phyloP scores from a whole-genome alignment of 352 stramenopile genomes.

The Phytopythium oedochilum region DNA sequence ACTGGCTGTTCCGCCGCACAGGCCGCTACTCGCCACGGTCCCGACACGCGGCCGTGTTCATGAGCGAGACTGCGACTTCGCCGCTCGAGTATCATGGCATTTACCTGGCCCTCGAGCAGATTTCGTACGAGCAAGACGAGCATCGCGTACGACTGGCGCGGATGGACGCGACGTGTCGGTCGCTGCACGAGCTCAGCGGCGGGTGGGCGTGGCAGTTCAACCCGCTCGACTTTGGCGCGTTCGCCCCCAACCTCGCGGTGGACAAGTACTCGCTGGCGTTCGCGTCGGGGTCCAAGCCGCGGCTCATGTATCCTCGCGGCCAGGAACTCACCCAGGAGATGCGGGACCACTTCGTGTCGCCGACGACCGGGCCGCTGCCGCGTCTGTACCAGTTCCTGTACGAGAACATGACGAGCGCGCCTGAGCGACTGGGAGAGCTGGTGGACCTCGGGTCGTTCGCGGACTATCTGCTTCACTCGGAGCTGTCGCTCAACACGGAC shows the following conservation, averaged over 20 bases:
- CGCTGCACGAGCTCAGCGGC: slow-evolving; percentile 23
- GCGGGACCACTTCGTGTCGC: slow-evolving; percentile 31
- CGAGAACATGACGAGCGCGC: slow-evolving; percentile 23
- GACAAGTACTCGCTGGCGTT: slow-evolving; percentile 33
- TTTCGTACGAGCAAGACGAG: slow-evolving; percentile 42
- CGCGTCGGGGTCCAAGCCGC: slow-evolving; percentile 18
- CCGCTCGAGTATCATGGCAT: slow-evolving; percentile 32
- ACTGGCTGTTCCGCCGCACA: slow-evolving; percentile 47
- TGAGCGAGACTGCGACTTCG: slow-evolving; percentile 19
- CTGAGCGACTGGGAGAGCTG: slow-evolving; percentile 10
- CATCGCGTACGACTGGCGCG: slow-evolving; percentile 42
- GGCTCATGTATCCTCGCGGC: slow-evolving; percentile 18
- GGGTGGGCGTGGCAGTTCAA: slow-evolving; percentile 66
- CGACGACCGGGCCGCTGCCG: slow-evolving; percentile 17
- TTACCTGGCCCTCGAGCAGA: slow-evolving; percentile 48
- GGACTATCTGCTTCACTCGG: slow-evolving; percentile 37
- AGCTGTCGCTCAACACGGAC: slow-evolving; percentile 35
- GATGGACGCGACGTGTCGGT: slow-evolving; percentile 22
- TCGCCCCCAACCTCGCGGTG: slow-evolving; percentile 23
- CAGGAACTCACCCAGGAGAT: slow-evolving; percentile 22
- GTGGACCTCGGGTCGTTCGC: slow-evolving; percentile 35
- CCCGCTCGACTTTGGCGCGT: slow-evolving; percentile 8
- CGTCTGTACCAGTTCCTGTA: slow-evolving; percentile 24
- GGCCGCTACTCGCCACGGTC: slow-evolving; percentile 42
- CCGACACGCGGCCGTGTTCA: slow-evolving; percentile 44